These are phyloP conservation scores for Aspergillus sp. DNA, from an alignment of 2,329 filamentous ascomycete species.

Conservation along the genomic window DNA sequence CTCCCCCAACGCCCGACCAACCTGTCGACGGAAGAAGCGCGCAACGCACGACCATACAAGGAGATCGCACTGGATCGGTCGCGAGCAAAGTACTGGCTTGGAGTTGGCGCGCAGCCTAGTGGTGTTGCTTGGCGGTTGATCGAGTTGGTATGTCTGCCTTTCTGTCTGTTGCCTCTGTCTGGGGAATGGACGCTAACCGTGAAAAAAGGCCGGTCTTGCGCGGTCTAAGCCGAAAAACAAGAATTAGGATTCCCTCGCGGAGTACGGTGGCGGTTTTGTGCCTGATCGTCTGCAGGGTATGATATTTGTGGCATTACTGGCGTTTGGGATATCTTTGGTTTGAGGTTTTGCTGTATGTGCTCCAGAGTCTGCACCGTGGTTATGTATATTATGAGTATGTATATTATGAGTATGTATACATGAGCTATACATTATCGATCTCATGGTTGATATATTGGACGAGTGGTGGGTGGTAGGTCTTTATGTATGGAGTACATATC, in stretches of 20 bases:
- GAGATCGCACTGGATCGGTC: conserved; percentile 78
- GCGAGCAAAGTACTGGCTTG: conserved; percentile 89
- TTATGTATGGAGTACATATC: too few species aligned
- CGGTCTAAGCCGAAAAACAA: conserved; percentile 10
- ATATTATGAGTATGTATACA: too few species aligned
- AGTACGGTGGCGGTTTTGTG: neutral
- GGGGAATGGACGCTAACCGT: neutral
- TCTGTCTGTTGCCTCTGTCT: neutral
- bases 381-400: too few species aligned
- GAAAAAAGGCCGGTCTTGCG: conserved; percentile 27
- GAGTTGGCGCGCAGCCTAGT: conserved; percentile 89
- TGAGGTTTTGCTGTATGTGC: too few species aligned
- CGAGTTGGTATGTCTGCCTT: conserved; percentile 55
- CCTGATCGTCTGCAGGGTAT: too few species aligned
- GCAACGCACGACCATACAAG: conserved; percentile 66
- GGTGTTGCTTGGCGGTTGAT: conserved; percentile 82
- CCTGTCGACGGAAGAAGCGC: conserved; percentile 39
- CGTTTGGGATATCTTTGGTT: too few species aligned
- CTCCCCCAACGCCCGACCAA: conserved; percentile 47
- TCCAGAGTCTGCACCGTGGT: too few species aligned
- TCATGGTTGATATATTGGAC: too few species aligned
- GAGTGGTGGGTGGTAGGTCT: too few species aligned
- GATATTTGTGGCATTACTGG: too few species aligned
- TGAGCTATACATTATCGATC: too few species aligned
- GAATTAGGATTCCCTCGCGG: conserved; percentile 1